Conservation (phyloP, 495 filamentous ascomycete species). For the Symbiotaphrina buchneri region DNA sequence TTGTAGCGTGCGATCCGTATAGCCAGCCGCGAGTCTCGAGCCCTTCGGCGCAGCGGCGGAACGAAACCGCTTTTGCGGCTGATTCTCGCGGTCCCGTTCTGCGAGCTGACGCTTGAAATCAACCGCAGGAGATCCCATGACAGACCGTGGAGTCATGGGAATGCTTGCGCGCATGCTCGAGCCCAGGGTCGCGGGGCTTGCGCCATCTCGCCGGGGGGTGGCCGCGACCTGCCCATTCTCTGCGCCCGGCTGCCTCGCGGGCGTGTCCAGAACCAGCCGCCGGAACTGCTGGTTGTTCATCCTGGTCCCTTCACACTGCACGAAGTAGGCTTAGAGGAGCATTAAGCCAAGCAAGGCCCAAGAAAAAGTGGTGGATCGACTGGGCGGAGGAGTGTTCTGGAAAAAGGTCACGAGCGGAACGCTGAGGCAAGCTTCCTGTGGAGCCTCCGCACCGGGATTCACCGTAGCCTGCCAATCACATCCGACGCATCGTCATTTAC, state of each 20-base stretch:
- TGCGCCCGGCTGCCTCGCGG: conserved; percentile 9
- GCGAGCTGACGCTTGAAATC: conserved; percentile 77
- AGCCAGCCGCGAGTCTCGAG: conserved; percentile 52
- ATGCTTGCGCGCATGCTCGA: conserved; percentile 19
- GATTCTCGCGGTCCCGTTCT: conserved; percentile 31
- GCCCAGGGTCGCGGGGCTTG: conserved; percentile 26
- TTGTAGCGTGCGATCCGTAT: conserved; percentile 58
- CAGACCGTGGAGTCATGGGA: conserved; percentile 32
- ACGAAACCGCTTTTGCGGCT: conserved; percentile 42
- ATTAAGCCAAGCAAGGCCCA: too few relatives aligned
- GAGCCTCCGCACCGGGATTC: too few relatives aligned
- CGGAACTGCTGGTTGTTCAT: conserved; percentile 99
- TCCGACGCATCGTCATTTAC: too few relatives aligned
- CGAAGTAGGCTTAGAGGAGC: too few relatives aligned
- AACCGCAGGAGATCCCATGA: conserved; percentile 25
- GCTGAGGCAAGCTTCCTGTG: too few relatives aligned
- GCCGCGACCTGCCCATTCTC: conserved; percentile 3
- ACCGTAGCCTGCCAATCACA: too few relatives aligned
- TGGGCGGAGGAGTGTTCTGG: too few relatives aligned
- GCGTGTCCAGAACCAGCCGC: conserved; percentile 42
- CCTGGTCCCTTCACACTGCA: too few relatives aligned
- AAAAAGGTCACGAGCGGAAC: too few relatives aligned
- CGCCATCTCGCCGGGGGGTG: conserved; percentile 11
- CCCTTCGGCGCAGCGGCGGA: conserved; percentile 68
- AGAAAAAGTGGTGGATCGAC: too few relatives aligned